phyloP scores from a whole-genome alignment of 768 basidiomycete species.

The Auricularia cornea region DNA sequence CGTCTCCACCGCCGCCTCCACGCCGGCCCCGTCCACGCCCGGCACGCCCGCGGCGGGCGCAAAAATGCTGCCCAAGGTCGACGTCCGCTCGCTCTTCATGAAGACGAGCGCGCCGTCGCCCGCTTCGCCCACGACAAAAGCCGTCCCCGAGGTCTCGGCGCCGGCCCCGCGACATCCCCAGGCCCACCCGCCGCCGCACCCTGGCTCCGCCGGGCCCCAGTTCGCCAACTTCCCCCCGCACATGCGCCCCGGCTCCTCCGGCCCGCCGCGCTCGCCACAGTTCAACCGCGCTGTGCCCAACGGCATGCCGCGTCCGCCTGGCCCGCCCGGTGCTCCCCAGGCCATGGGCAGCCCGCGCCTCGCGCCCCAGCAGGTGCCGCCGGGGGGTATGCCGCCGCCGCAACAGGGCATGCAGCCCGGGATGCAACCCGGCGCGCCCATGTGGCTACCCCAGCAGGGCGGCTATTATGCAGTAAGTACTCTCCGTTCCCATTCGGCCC shows the following conservation, averaged over 20 bases:
- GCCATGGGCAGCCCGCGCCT: background rate
- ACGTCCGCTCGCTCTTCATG: conserved; percentile 37
- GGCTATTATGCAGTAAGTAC: background rate
- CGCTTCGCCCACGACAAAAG: conserved; percentile 4
- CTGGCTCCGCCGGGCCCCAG: background rate
- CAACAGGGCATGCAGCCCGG: background rate
- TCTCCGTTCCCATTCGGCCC: no score
- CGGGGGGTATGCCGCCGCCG: background rate
- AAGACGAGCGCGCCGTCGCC: conserved; percentile 21
- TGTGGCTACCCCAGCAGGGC: background rate
- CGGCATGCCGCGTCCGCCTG: background rate
- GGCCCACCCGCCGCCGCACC: background rate
- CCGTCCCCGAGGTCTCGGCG: background rate
- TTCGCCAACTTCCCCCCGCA: background rate
- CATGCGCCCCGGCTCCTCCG: background rate
- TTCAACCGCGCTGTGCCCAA: background rate
- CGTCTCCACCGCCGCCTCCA: conserved; percentile 14
- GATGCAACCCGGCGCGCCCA: background rate
- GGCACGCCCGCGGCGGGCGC: background rate
- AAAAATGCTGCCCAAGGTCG: conserved; percentile 25
- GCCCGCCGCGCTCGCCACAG: background rate
- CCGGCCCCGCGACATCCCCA: background rate
- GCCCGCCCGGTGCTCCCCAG: background rate
- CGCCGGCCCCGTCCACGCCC: conserved; percentile 27
- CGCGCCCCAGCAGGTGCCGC: background rate